phyloP scores from a whole-genome alignment of 805 yeast genomes.

The Cyberlindnera misumaiensis region DNA sequence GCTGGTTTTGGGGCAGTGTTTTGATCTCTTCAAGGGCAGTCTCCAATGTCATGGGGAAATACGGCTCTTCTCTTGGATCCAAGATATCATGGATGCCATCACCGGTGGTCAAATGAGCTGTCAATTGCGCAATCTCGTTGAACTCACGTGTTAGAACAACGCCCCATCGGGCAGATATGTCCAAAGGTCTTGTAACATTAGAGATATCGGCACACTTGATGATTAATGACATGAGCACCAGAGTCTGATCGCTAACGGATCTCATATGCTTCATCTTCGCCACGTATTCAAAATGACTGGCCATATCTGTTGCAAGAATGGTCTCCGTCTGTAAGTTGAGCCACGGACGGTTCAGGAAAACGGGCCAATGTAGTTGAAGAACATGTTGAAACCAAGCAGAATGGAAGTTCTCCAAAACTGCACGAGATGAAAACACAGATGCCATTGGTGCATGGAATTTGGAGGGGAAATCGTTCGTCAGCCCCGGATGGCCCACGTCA shows the following conservation, averaged over 20 bases:
- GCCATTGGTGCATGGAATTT: constrained; percentile 59
- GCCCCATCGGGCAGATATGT: constrained; percentile 83
- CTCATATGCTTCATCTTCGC: constrained; percentile 38
- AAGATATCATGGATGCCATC: constrained; percentile 19
- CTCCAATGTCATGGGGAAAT: constrained; percentile 32
- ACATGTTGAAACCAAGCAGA: constrained; percentile 52
- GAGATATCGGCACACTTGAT: constrained; percentile 95
- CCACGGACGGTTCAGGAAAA: constrained; percentile 19
- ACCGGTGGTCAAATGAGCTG: constrained; percentile 26
- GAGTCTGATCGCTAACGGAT: constrained; percentile 15
- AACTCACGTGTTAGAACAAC: constrained; percentile 72
- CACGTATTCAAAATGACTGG: constrained; percentile 70
- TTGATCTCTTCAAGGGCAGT: constrained; percentile 43
- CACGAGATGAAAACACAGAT: constrained; percentile 49
- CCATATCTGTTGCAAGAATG: constrained; percentile 91
- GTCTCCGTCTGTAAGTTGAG: constrained; percentile 29
- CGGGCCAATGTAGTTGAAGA: constrained; percentile 47
- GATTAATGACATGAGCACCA: constrained; percentile 56
- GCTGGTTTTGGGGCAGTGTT: constrained; percentile 59
- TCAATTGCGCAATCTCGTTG: constrained; percentile 53
- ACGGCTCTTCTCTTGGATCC: constrained; percentile 15
- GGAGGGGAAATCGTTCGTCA: constrained; percentile 70
- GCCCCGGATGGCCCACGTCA: constrained; percentile 95
- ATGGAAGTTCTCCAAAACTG: constrained; percentile 82
- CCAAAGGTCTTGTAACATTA: constrained; percentile 78